Conservation (phyloP, 352 stramenopile genomes). For the Hyphochytrium catenoides region DNA sequence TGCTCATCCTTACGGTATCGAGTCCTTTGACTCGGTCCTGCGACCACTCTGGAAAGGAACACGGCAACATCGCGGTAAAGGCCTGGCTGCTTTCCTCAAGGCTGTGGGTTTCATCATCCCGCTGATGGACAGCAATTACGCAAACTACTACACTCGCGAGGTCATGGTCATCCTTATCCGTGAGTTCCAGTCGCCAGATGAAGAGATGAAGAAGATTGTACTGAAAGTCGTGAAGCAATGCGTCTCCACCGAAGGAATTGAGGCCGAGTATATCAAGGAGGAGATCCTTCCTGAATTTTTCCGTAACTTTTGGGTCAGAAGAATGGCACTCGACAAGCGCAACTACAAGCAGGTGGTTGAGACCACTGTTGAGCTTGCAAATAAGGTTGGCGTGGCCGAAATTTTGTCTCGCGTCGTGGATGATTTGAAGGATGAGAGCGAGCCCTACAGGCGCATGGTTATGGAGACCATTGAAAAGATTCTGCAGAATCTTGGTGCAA, state of each 20-base stretch:
- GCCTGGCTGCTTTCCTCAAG: conserved; percentile 93
- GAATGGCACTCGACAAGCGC: conserved; percentile 89
- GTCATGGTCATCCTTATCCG: conserved; percentile 97
- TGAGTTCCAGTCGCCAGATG: conserved; percentile 94
- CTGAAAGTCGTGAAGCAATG: conserved; percentile 93
- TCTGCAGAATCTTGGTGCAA: conserved; percentile 87
- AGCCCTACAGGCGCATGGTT: conserved; percentile 96
- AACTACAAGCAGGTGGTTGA: conserved; percentile 98
- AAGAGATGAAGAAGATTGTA: conserved; percentile 99
- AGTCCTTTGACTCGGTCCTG: conserved; percentile 97
- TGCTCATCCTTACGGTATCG: conserved; percentile 95
- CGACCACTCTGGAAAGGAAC: conserved; percentile 92
- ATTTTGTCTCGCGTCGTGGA: conserved; percentile 92
- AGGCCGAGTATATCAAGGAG: conserved; percentile 89
- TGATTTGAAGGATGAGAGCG: conserved; percentile 97
- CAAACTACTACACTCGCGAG: conserved; percentile 95
- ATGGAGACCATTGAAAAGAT: conserved; percentile 97
- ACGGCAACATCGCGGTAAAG: conserved; percentile 89
- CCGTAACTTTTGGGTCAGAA: conserved; percentile 93
- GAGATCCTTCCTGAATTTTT: conserved; percentile 98
- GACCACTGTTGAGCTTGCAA: conserved; percentile 93
- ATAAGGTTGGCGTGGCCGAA: conserved; percentile 97
- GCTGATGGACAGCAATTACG: conserved; percentile 97
- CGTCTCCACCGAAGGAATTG: conserved; percentile 93
- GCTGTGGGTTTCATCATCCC: conserved; percentile 98